phyloP scores from a whole-genome alignment of 176 grass and related monocot species.

The Ananas comosus region DNA sequence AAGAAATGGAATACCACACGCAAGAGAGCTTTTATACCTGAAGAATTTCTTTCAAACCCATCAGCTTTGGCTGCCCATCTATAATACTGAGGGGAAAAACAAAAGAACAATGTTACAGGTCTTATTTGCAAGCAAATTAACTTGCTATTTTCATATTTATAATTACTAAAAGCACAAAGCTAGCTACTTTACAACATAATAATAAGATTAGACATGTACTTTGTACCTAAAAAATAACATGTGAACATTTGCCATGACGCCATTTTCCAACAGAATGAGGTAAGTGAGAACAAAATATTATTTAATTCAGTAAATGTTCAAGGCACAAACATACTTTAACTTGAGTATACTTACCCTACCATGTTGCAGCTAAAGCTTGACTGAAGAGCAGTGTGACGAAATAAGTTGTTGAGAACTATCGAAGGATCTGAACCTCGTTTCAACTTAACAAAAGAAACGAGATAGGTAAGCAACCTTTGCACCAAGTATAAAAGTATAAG shows the following conservation, averaged over 20 bases:
- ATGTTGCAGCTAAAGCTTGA: slow-evolving; percentile 99
- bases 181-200: too few species aligned
- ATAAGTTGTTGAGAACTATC: slow-evolving; percentile 85
- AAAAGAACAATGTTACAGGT: slow-evolving; percentile 12
- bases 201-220: too few species aligned
- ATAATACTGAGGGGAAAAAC: slow-evolving; percentile 55
- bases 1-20: background rate
- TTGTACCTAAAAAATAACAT: too few species aligned
- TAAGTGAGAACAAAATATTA: background rate
- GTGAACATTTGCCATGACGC: too few species aligned
- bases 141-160: background rate
- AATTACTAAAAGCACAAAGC: too few species aligned
- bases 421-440: slow-evolving; percentile 72
- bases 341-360: slow-evolving; percentile 69
- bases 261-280: too few species aligned
- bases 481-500: background rate
- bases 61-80: slow-evolving; percentile 81
- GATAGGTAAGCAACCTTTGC: background rate
- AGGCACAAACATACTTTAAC: background rate
- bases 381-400: slow-evolving; percentile 84
- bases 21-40: slow-evolving; percentile 36
- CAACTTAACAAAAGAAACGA: slow-evolving; percentile 40
- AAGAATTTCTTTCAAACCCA: slow-evolving; percentile 95
- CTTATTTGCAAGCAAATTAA: slow-evolving; percentile 5
- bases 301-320: background rate